phyloP scores from a whole-genome alignment of 176 grass and related monocot genomes.

The Poa pratensis region DNA sequence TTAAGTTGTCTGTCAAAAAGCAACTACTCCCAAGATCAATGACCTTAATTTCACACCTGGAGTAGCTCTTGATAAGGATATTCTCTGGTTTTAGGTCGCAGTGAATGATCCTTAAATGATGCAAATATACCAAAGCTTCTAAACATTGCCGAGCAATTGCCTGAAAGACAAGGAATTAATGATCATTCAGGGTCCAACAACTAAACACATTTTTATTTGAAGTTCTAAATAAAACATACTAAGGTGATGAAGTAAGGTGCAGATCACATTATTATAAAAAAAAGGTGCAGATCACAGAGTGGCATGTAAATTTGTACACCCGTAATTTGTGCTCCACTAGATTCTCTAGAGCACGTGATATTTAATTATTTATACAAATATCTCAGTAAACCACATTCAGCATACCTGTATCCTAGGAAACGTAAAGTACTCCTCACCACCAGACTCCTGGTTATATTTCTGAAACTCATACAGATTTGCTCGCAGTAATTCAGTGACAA shows the following conservation, averaged over 20 bases:
- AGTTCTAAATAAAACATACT: background rate
- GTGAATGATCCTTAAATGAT: slow-evolving; percentile 91
- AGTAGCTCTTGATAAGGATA: slow-evolving; percentile 99
- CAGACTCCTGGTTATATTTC: slow-evolving; percentile 93
- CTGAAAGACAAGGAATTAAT: slow-evolving; percentile 46
- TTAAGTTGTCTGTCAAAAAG: slow-evolving; percentile 87
- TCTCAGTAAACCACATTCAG: slow-evolving; percentile 20
- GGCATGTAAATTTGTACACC: slow-evolving; percentile 13
- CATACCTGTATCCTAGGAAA: slow-evolving; percentile 94
- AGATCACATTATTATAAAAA: too few species aligned
- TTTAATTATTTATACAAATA: slow-evolving; percentile 15
- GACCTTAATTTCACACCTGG: slow-evolving; percentile 95
- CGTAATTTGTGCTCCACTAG: background rate
- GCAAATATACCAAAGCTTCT: slow-evolving; percentile 88
- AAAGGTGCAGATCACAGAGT: background rate
- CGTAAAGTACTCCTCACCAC: slow-evolving; percentile 75
- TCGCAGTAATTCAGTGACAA: slow-evolving; percentile 90
- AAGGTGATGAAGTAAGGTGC: background rate
- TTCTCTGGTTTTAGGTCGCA: slow-evolving; percentile 96
- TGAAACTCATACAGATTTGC: slow-evolving; percentile 97
- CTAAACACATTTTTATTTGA: background rate
- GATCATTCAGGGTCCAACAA: background rate
- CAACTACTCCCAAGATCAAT: slow-evolving; percentile 99
- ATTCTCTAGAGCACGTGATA: background rate
- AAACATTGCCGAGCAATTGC: slow-evolving; percentile 88